Evolutionary conservation across 768 basidiomycete species (phyloP).

Genomic region (Lactifluus echinatus): DNA sequence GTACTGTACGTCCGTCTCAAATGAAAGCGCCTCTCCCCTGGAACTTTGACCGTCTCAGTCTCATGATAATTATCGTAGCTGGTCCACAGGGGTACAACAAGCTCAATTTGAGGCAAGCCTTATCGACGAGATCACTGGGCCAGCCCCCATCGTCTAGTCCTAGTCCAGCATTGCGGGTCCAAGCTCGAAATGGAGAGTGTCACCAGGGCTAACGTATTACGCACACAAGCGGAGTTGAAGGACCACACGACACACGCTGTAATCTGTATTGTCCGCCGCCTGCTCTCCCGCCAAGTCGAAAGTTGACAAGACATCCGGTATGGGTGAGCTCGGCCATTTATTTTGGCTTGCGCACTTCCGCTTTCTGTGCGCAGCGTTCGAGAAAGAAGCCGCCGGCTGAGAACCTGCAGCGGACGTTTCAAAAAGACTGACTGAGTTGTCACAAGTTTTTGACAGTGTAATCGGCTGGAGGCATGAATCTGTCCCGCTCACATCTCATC

Average conservation of each 20-base stretch:
- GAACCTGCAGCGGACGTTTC: background rate
- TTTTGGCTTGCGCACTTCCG: background rate
- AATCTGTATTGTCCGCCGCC: background rate
- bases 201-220: background rate
- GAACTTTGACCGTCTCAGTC: too few relatives aligned
- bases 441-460: background rate
- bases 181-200: background rate
- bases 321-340: too few relatives aligned
- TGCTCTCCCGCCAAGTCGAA: slow-evolving; percentile 1
- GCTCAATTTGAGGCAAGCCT: background rate
- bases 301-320: background rate
- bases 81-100: background rate
- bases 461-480: slow-evolving; percentile 3
- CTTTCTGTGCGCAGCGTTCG: slow-evolving; percentile 1
- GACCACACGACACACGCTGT: too few relatives aligned
- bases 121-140: background rate
- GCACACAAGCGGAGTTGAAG: background rate
- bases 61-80: too few relatives aligned
- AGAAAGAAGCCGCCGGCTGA: background rate
- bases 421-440: slow-evolving; percentile 2
- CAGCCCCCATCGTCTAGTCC: background rate
- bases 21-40: background rate
- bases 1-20: background rate
- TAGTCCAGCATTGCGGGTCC: background rate
- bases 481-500: background rate